Base-by-base conservation (phyloP, 495 filamentous ascomycete species). In the Melanomma pulvis-pyrius region DNA sequence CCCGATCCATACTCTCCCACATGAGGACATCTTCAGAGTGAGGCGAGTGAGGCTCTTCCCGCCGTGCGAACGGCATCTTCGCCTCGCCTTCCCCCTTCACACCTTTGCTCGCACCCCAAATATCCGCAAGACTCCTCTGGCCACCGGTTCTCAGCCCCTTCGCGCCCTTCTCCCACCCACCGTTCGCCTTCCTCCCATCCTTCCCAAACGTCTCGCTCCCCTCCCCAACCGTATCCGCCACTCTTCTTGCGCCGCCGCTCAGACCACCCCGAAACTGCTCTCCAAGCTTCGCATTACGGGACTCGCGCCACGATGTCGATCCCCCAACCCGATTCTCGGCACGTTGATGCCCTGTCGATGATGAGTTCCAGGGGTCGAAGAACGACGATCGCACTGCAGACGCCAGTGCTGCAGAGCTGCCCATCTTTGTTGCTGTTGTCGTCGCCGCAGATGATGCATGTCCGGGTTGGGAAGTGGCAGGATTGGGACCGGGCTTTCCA, bases 321-420 rank as follows among this genome's bases (percentile, higher is more conserved):
- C 79, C 81, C 13, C 81, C 78, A 9, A 87, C 77, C 15, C 78
- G 78, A 57, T 84, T 84, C 36, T 93, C 87, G 62, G 88, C 86
- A 30, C 82, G 80, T 76, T 97, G 92, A 74, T 97, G 91, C 56
- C 92, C 92, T 6, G 90, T 88, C 0, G 88, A 85, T 17, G 84
- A 84, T 22, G 89, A 88, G 76, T 92, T 92, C 90, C 90, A 97
- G 32, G 89, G 80, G 73, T 96, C 92, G 75, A 91, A 93, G 65
- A 76, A 69, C n/a, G 39, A 44, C 47, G 77, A 76, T 70, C 81
- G 79, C 68, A 77, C 72, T 12, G 81, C 82, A 44, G 81, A 67
- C 11, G 85, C 81, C 54, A 26, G n/a, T n/a, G 52, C 22, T 24
- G 48, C 19, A 30, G 51, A 36, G 25, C 28, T 55, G 2, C 6